Conservation (phyloP, 2,329 filamentous ascomycete genomes). For the Xylaria sp. region DNA sequence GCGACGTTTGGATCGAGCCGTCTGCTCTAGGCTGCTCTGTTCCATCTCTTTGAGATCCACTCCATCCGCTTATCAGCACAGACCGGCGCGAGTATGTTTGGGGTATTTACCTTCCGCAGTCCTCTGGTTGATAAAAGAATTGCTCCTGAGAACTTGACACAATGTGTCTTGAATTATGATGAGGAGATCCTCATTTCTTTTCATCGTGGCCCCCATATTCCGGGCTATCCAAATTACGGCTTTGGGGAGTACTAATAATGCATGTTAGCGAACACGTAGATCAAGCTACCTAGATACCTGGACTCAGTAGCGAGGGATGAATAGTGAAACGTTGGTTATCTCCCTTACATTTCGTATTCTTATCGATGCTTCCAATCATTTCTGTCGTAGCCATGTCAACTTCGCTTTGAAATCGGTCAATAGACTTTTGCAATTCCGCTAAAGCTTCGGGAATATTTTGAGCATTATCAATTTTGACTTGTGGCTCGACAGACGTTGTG, state of each 20-base stretch:
- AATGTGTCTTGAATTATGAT: conserved; percentile 3
- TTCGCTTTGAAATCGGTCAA: conserved; percentile 3
- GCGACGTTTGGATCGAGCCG: not conserved
- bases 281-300: not conserved
- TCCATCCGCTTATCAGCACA: too few relatives aligned
- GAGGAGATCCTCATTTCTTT: conserved; percentile 2
- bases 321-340: not conserved
- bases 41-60: conserved; percentile 11
- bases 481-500: not conserved
- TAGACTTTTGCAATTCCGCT: not conserved
- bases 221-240: not conserved
- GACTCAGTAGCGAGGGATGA: not conserved
- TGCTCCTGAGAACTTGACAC: not conserved
- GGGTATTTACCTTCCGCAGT: not conserved
- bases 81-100: not conserved
- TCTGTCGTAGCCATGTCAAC: conserved; percentile 1
- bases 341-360: not conserved
- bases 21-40: conserved; percentile 1
- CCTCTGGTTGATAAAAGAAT: not conserved
- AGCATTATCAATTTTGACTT: not conserved
- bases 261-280: not conserved
- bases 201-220: not conserved
- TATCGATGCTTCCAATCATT: not conserved
- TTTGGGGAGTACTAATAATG: not conserved
- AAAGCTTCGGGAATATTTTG: conserved; percentile 1